Percentiles rank a stretch among this genome's conserved stretches.
Conservation (phyloP, 176 grass and related monocot species). For the Cenchrus americanus region DNA sequence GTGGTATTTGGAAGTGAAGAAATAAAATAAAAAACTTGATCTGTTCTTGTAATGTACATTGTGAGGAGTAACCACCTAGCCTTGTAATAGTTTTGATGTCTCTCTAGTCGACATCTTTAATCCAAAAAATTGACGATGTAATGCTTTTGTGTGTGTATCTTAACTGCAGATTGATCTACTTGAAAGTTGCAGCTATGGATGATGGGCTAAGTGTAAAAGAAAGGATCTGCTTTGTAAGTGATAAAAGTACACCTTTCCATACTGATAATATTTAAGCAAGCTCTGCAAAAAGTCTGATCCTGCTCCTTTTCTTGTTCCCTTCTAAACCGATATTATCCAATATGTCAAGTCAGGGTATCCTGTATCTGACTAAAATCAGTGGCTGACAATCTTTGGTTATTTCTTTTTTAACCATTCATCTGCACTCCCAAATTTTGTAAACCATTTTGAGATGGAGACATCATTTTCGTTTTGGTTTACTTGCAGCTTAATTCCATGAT, state of each 20-base stretch:
- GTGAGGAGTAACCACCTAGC: neutral
- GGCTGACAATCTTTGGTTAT: conserved; percentile 21
- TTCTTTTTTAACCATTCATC: neutral
- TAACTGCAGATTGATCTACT: conserved; percentile 85
- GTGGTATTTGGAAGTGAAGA: conserved; percentile 1
- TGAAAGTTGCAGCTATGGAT: conserved; percentile 68
- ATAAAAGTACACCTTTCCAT: neutral
- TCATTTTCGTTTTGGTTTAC: conserved; percentile 28
- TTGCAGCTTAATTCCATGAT: conserved; percentile 99
- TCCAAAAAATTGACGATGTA: conserved; percentile 31
- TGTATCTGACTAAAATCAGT: neutral
- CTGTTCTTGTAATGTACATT: conserved; percentile 23
- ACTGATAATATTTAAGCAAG: neutral
- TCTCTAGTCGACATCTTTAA: conserved; percentile 17
- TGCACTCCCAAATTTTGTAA: conserved; percentile 23
- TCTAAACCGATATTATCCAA: conserved; percentile 3
- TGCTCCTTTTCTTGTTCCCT: conserved; percentile 2
- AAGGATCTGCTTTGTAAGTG: conserved; percentile 63
- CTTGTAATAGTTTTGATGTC: neutral
- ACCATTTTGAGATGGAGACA: conserved; percentile 11
- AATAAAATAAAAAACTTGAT: conserved; percentile 17
- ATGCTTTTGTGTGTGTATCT: conserved; percentile 34
- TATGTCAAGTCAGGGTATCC: neutral
- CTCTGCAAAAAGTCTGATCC: neutral
- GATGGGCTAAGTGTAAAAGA: conserved; percentile 65